Evolutionary conservation across 2,329 filamentous ascomycete species (phyloP).

Genomic region (Aspergillus neotritici): DNA sequence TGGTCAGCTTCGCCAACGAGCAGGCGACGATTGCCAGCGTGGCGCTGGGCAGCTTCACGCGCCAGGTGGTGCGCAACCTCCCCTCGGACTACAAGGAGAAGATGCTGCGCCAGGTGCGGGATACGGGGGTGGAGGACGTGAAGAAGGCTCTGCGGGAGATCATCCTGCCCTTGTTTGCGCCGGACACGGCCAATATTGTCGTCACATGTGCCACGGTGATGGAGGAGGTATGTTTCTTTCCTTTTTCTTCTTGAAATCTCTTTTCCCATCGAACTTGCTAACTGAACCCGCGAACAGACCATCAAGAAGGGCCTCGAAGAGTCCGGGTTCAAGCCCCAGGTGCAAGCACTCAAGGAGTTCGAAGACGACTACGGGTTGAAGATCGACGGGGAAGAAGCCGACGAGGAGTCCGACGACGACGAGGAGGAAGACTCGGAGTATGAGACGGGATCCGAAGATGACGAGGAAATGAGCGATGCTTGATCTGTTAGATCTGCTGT

Average conservation of each 20-base stretch:
- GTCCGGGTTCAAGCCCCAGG: slow-evolving; percentile 72
- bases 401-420: slow-evolving; percentile 51
- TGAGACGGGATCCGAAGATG: slow-evolving; percentile 17
- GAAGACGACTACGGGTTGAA: slow-evolving; percentile 85
- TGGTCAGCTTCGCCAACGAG: slow-evolving; percentile 79
- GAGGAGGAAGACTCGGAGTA: slow-evolving; percentile 31
- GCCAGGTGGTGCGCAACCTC: slow-evolving; percentile 70
- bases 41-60: slow-evolving; percentile 75
- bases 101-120: slow-evolving; percentile 69
- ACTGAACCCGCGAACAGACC: slow-evolving; percentile 49
- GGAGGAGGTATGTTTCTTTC: slow-evolving; percentile 61
- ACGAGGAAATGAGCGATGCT: slow-evolving; percentile 27
- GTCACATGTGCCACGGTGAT: slow-evolving; percentile 83
- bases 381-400: slow-evolving; percentile 51
- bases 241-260: slow-evolving; percentile 1
- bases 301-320: slow-evolving; percentile 68
- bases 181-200: slow-evolving; percentile 75
- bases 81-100: slow-evolving; percentile 71
- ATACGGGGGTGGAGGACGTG: slow-evolving; percentile 71
- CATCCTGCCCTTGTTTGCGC: slow-evolving; percentile 72
- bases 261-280: slow-evolving; percentile 7
- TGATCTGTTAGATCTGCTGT: slow-evolving; percentile 11
- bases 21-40: slow-evolving; percentile 79
- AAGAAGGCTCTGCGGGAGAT: slow-evolving; percentile 66
- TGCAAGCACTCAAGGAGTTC: slow-evolving; percentile 70